phyloP scores from a whole-genome alignment of 257 asterid species.

The Solanum medicagineum region DNA sequence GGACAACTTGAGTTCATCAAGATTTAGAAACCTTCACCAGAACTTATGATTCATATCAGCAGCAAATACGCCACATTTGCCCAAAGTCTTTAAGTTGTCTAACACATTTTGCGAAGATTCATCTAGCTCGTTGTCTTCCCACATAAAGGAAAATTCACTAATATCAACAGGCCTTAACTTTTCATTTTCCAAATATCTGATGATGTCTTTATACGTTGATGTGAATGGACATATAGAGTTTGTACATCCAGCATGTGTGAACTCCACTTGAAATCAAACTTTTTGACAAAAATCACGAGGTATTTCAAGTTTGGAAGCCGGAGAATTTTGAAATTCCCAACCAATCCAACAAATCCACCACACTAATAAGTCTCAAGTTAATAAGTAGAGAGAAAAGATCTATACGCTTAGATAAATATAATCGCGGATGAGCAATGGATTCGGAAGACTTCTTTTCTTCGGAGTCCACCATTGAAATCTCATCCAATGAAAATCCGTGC shows the following conservation, averaged over 20 bases:
- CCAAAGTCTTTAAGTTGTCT: not conserved
- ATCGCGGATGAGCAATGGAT: not conserved
- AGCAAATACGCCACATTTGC: not conserved
- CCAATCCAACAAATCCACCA: not conserved
- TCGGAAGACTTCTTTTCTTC: not conserved
- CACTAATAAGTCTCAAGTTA: not conserved
- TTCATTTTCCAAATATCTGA: not conserved
- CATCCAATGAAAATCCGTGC: not conserved
- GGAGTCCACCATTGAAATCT: not conserved
- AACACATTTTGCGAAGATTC: not conserved
- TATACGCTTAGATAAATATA: not conserved
- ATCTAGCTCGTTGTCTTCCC: not conserved
- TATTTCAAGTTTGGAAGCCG: not conserved
- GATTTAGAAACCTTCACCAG: not conserved
- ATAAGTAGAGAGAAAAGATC: not conserved
- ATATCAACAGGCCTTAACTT: not conserved
- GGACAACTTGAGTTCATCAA: not conserved
- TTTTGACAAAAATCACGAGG: not conserved
- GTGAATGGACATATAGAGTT: not conserved
- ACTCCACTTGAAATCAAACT: not conserved
- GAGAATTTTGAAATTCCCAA: not conserved
- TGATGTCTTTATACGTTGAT: not conserved
- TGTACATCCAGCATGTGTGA: not conserved
- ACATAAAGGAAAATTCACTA: not conserved
- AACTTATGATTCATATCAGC: not conserved